These are phyloP conservation scores for Polyporus tsugae DNA, from an alignment of 1,284 basidiomycete genomes.

Conservation along the genomic window DNA sequence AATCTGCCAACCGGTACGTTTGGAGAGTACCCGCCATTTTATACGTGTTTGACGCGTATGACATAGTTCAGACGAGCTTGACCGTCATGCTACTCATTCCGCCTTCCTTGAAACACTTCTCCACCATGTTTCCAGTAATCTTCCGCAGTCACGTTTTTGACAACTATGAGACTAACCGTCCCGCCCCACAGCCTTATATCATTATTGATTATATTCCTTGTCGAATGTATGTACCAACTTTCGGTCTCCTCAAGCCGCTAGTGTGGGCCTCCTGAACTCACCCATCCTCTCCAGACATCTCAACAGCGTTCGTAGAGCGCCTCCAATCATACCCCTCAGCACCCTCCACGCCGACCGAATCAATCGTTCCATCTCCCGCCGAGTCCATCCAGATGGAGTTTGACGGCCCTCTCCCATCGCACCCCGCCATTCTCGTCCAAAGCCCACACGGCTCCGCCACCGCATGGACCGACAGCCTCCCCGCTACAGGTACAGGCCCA, in stretches of 20 bases:
- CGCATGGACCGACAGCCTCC: constrained; percentile 8
- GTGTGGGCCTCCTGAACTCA: background rate
- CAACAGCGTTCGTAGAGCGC: constrained; percentile 75
- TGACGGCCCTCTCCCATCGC: constrained; percentile 5
- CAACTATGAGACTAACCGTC: too few relatives aligned
- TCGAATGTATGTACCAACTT: constrained; percentile 71
- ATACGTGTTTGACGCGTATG: background rate
- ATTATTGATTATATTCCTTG: constrained; percentile 72
- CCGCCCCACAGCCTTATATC: constrained; percentile 70
- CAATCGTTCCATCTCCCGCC: constrained; percentile 28
- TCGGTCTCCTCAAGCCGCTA: too few relatives aligned
- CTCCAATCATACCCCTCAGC: constrained; percentile 67
- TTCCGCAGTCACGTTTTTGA: too few relatives aligned
- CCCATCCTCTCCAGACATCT: constrained; percentile 57
- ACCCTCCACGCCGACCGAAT: constrained; percentile 50
- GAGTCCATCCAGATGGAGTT: constrained; percentile 26
- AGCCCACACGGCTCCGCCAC: constrained; percentile 15
- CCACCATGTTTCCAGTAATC: background rate
- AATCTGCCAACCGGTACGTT: too few relatives aligned
- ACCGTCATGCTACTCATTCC: background rate
- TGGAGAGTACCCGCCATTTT: too few relatives aligned
- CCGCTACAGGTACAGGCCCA: constrained; percentile 9
- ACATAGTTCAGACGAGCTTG: background rate
- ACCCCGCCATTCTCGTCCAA: constrained; percentile 16
- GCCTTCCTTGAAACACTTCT: background rate